Base-by-base conservation (phyloP, 768 basidiomycete species). In the Lactarius sanguifluus region DNA sequence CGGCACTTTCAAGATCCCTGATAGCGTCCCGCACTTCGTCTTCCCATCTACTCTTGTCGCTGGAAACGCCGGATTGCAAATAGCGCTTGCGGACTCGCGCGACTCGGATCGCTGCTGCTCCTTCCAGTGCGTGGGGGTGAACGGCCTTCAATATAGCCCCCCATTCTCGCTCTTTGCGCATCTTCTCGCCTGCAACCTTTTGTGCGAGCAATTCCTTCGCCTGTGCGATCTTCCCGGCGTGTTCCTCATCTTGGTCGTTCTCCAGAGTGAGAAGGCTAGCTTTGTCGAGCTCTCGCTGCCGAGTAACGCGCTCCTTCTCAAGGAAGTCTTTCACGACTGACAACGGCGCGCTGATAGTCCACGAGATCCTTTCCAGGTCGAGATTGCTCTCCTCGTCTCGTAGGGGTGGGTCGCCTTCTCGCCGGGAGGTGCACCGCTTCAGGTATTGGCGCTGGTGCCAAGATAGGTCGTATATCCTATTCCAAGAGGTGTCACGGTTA, bases 401-500 rank as follows among this genome's bases (percentile, higher is more conserved):
- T 38, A 87, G 72, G 3, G 86, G 82, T 0, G 83, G 86, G 15
- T 73, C 70, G 13, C 77, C 80, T 1, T 78, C 79, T 5, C 75
- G 67, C 23, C 73, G 69, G 64, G 85, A 80, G 16, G 85, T 74
- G 62, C 81, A 84, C 63, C 80, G 81, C 50, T 79, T 80, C 68
- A 93, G 76, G 75, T 87, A 92, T 63, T 83, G 83, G 47, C 78
- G 83, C 74, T 93, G 91, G 72, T 85, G 82, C 82, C 83, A 86
- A 0, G 88, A 85, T 57, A 93, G 75, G 62, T 81, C 77, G 71
- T 92, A 92, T 6, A 79, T 73, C 16, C 81, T 73, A 38, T 77
- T 81, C 91, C 91, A 93, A 2, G 86, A 86, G 2, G 76, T 76
- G 28, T 75, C 69, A 20, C 87, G 84, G 50, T 86, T 83, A n/a